These are phyloP conservation scores for Otatea glauca DNA, from an alignment of 176 grass and related monocot species.

Conservation along the genomic window DNA sequence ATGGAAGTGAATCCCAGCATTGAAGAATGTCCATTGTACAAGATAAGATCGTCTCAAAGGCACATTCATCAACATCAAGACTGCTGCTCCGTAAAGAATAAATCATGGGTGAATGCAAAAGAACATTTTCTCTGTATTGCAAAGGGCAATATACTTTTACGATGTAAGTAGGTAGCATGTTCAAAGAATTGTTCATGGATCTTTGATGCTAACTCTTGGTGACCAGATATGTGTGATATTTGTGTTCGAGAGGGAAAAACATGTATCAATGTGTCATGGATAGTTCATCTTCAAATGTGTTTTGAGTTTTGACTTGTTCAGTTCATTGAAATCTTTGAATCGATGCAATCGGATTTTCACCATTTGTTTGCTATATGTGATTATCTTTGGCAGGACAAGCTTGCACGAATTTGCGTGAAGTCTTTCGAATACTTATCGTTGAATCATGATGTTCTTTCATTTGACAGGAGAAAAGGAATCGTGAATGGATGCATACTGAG, in stretches of 20 bases:
- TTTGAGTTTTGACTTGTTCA: neutral
- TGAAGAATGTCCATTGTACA: too few relatives aligned
- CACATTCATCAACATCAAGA: constrained; percentile 31
- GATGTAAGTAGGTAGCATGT: constrained; percentile 39
- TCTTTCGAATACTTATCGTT: neutral
- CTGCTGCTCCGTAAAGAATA: constrained; percentile 30
- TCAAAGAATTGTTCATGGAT: constrained; percentile 29
- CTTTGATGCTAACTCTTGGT: constrained; percentile 16
- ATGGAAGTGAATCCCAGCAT: too few relatives aligned
- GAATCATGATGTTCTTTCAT: neutral
- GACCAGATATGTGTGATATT: constrained; percentile 14
- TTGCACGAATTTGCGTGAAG: neutral
- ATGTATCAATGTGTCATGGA: constrained; percentile 29
- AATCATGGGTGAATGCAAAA: constrained; percentile 28
- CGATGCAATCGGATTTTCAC: neutral
- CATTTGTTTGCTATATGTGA: neutral
- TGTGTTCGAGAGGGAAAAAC: neutral
- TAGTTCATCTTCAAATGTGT: neutral
- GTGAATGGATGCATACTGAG: too few relatives aligned
- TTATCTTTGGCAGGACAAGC: neutral
- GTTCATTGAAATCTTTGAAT: neutral
- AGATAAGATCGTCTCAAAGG: too few relatives aligned
- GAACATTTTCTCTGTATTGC: neutral
- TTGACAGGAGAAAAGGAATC: too few relatives aligned
- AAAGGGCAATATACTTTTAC: neutral